Base-by-base conservation (phyloP, 306 rosid species). In the Ammopiptanthus mongolicus region DNA sequence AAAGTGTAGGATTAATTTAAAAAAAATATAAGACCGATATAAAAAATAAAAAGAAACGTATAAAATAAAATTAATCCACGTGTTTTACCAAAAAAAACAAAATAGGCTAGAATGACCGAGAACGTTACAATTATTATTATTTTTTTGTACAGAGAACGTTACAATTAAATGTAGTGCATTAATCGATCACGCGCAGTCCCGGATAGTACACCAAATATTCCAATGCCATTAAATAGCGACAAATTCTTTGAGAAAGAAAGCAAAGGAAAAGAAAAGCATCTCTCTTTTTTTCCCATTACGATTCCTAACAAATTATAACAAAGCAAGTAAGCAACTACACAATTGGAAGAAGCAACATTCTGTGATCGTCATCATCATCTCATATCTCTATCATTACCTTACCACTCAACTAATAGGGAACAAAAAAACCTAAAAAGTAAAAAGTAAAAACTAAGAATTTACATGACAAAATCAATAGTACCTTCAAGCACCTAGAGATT, bases 341-440 rank as follows among this genome's bases (percentile, higher is more conserved):
- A 57, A 31, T 13, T 21, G 73, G 47, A 76, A 53, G 59, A 58
- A 51, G 58, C 71, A 61, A 69, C 72, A 68, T 69, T 76, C 63
- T 68, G 19, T 81, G 28, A 25, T 25, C 69, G 34, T 73, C 84
- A 52, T 69, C 84, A 36, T 76, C 59, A 48, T 69, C 59, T 76
- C 71, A 69, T 75, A 34, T 69, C 41, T 69, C 58, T 50, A 47
- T 53, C 78, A 68, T 82, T 81, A n/a, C n/a, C n/a, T 82, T 81
- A 57, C 59, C 75, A 25, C 76, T 46, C 76, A 81, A 74, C 82
- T 46, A 86, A 75, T 63, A 37, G 76, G 17, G 21, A 44, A 69
- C 1, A 5, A 0, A 41, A 46, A 8, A 31, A 8, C 48, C 51
- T 18, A 65, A 76, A 12, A 19, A 29, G 7, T 23, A 18, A 21